Evolutionary conservation across 2,329 filamentous ascomycete species (phyloP).

Genomic region (Exophiala xenobiotica): DNA sequence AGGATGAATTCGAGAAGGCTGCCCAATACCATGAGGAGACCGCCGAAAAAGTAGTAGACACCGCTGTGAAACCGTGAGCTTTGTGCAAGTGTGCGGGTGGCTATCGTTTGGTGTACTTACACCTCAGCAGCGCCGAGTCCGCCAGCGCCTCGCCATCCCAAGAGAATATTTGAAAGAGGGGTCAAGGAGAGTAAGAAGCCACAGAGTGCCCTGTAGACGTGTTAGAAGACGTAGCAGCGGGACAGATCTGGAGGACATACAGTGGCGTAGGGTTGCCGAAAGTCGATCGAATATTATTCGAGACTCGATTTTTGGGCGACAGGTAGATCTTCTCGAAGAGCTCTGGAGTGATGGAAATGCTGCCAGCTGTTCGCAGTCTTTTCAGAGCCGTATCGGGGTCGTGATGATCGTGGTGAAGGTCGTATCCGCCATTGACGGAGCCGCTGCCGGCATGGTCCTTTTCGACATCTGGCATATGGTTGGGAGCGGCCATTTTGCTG

Average conservation of each 20-base stretch:
- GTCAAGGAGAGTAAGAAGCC: constrained; percentile 55
- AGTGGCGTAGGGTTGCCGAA: constrained; percentile 38
- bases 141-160: constrained; percentile 61
- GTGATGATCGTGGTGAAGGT: constrained; percentile 31
- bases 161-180: constrained; percentile 55
- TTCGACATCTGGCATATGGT: constrained; percentile 30
- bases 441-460: constrained; percentile 29
- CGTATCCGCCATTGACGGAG: constrained; percentile 31
- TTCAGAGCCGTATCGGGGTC: constrained; percentile 38
- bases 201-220: constrained; percentile 23
- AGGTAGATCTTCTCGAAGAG: constrained; percentile 40
- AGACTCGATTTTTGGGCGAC: constrained; percentile 36
- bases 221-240: background rate
- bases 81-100: background rate
- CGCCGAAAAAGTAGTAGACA: constrained; percentile 39
- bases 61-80: constrained; percentile 25
- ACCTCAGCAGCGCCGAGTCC: constrained; percentile 46
- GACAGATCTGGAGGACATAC: constrained; percentile 25
- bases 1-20: constrained; percentile 38
- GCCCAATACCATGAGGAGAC: constrained; percentile 36
- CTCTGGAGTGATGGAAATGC: constrained; percentile 39
- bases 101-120: constrained; percentile 9
- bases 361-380: constrained; percentile 53
- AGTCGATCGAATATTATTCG: constrained; percentile 34
- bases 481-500: constrained; percentile 16